These are phyloP conservation scores for Gnomoniopsis sp. DNA, from an alignment of 2,329 filamentous ascomycete species.

Conservation along the genomic window DNA sequence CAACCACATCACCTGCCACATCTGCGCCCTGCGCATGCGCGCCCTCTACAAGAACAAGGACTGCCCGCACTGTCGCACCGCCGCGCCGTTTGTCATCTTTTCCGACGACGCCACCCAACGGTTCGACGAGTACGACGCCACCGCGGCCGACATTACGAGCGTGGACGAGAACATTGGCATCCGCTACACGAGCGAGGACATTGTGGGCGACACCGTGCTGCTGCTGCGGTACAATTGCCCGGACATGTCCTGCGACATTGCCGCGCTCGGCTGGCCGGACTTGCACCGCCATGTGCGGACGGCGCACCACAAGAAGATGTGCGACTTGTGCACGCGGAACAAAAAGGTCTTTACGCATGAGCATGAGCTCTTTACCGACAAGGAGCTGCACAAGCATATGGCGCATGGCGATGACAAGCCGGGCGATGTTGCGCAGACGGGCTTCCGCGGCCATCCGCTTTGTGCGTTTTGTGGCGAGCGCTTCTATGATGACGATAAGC, in stretches of 20 bases:
- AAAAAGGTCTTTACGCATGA: conserved; percentile 99
- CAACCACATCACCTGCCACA: conserved; percentile 95
- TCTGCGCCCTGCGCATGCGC: conserved; percentile 85
- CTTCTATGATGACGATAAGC: conserved; percentile 94
- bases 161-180: conserved; percentile 86
- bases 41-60: conserved; percentile 95
- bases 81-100: conserved; percentile 83
- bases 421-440: conserved; percentile 85
- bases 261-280: conserved; percentile 64
- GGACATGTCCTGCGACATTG: conserved; percentile 73
- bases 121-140: conserved; percentile 88
- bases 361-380: conserved; percentile 82
- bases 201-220: conserved; percentile 85
- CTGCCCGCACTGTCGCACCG: conserved; percentile 87
- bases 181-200: conserved; percentile 82
- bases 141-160: conserved; percentile 67
- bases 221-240: conserved; percentile 94
- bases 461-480: conserved; percentile 89
- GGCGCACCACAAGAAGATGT: conserved; percentile 84
- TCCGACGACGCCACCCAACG: conserved; percentile 79
- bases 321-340: conserved; percentile 83
- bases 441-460: conserved; percentile 92
- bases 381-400: conserved; percentile 83
- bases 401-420: conserved; percentile 86
- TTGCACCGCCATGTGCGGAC: conserved; percentile 73